Evolutionary conservation across 257 asterid genomes (phyloP), one percentile per base, ranked within the genome.

Genomic region (Gentiana dahurica): DNA sequence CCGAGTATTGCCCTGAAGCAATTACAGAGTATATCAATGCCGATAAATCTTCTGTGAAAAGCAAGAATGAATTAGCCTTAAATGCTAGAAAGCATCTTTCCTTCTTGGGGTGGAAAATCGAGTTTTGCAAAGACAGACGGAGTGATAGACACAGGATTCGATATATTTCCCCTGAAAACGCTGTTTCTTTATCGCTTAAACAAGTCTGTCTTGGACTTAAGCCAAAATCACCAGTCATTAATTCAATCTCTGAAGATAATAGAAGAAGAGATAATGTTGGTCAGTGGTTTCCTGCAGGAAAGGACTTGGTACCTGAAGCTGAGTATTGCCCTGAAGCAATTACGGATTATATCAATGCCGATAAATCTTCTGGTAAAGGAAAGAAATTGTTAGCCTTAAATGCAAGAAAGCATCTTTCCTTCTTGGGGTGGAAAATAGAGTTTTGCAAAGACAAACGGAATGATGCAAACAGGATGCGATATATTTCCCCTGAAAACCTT

Each of bases 381-480:
- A 12, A 70, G 58, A 9, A 0, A 2, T 39, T 24, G 34, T 34
- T 53, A 36, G 34, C 12, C 5, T 24, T 3, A 46, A 62, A 63
- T 13, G 81, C 64, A 51, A 73, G 77, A 60, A 70, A 67, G 38
- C 94, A 87, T 77, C 80, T 91, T 6, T 65, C 73, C 58, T 37
- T 61, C 73, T 54, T 73, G 71, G 90, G 84, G 51, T 91, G 98
- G 98, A 71, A 69, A 54, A 65, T 83, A 38, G 81, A 76, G 51
- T 68, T 11, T 61, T 24, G 35, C 8, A 37, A 12, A 36, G 72
- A 62, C 43, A 34, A 35, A 6, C 12, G 2, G 3, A n/a, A 1
- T 7, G 24, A 7, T 10, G 46, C 46, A 10, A 7, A 7, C 8
- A 77, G 72, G 46, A 33, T 64, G 36, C 79, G 85, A 43, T 85